Percentiles rank a stretch among this genome's conserved stretches.
Evolutionary conservation across 2,329 filamentous ascomycete genomes (phyloP).

Genomic region (Aspergillus sp.): DNA sequence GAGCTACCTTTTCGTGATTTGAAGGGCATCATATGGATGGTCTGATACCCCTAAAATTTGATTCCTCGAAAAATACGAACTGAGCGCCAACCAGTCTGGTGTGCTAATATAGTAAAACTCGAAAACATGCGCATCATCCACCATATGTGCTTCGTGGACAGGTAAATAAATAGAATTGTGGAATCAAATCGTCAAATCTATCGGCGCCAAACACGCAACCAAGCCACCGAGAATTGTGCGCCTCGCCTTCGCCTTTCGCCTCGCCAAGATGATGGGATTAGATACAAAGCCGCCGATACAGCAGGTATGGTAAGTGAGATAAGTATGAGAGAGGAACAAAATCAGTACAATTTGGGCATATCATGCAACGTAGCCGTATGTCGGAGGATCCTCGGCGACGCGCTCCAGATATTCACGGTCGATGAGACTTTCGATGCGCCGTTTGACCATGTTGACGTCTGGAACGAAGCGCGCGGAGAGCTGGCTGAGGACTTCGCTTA

Average conservation of each 20-base stretch:
- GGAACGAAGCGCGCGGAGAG: conserved; percentile 54
- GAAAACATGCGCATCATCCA: neutral
- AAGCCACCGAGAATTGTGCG: neutral
- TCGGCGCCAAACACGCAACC: neutral
- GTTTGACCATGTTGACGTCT: conserved; percentile 58
- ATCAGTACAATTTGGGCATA: neutral
- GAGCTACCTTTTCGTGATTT: no score
- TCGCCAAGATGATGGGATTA: neutral
- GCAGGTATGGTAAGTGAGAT: neutral
- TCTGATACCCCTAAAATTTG: neutral
- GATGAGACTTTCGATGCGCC: conserved; percentile 57
- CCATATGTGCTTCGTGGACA: neutral
- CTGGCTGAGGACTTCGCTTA: conserved; percentile 56
- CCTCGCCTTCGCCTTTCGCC: conserved; percentile 1
- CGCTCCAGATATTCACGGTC: conserved; percentile 59
- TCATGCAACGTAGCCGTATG: conserved; percentile 51
- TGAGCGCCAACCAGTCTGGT: neutral
- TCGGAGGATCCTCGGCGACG: conserved; percentile 48
- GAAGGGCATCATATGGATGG: no score
- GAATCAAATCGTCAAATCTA: neutral
- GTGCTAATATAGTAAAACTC: neutral
- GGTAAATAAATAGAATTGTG: neutral
- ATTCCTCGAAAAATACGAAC: neutral
- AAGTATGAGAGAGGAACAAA: neutral
- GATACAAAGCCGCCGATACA: no score